Evolutionary conservation across 345 rosid species (phyloP).

Genomic region (Boechera divaricarpa): DNA sequence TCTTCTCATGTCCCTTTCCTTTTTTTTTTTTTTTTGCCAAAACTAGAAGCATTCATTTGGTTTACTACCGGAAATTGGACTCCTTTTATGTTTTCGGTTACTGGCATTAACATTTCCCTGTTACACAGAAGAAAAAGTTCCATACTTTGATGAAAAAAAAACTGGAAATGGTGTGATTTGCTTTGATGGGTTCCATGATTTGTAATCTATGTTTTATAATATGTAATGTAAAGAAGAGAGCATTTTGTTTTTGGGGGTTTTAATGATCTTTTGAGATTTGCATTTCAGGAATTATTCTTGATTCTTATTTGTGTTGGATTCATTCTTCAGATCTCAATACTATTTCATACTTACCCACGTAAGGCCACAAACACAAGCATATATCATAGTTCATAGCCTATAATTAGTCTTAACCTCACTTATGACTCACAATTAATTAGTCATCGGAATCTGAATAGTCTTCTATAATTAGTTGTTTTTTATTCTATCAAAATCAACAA

Average conservation of each 20-base stretch:
- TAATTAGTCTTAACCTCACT: neutral
- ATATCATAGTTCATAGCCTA: too few species aligned
- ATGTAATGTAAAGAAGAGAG: conserved; percentile 33
- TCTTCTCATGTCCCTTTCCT: neutral
- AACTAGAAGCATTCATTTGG: conserved; percentile 40
- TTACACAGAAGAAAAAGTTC: conserved; percentile 31
- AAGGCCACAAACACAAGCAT: neutral
- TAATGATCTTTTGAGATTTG: conserved; percentile 23
- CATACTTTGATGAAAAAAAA: neutral
- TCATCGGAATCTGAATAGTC: neutral
- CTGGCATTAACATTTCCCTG: conserved; percentile 23
- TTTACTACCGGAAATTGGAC: conserved; percentile 21
- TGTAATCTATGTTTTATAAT: conserved; percentile 26
- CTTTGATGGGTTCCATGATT: conserved; percentile 28
- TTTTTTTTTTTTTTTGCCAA: neutral
- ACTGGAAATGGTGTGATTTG: conserved; percentile 41
- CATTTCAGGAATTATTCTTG: conserved; percentile 10
- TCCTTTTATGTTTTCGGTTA: conserved; percentile 8
- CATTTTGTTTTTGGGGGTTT: conserved; percentile 12
- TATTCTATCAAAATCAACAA: neutral
- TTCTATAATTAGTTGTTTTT: conserved; percentile 4
- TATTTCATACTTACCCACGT: neutral
- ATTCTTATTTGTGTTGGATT: neutral
- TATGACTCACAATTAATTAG: neutral
- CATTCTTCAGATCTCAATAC: conserved; percentile 10